A percentile compares a stretch with the other conserved stretches of the same genome.
phyloP scores from a whole-genome alignment of 2,329 filamentous ascomycete genomes.

The Aspergillus eucalypticola region DNA sequence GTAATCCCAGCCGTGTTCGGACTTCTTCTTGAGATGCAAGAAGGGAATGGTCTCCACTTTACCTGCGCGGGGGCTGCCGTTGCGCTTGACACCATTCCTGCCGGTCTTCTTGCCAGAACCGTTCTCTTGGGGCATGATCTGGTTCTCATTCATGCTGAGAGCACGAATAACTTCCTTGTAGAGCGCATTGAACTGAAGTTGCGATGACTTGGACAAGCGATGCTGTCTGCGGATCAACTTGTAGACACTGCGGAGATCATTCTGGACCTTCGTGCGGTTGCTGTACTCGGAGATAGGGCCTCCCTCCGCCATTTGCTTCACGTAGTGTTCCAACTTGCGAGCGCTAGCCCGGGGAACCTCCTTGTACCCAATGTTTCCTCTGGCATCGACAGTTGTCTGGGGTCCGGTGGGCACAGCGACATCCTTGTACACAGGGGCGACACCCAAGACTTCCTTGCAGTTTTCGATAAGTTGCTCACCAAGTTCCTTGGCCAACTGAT shows the following conservation, averaged over 20 bases:
- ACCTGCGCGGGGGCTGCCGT: slow-evolving; percentile 66
- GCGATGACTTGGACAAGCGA: slow-evolving; percentile 93
- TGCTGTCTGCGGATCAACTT: slow-evolving; percentile 98
- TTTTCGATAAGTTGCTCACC: slow-evolving; percentile 94
- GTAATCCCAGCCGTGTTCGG: slow-evolving; percentile 96
- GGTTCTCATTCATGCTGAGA: slow-evolving; percentile 94
- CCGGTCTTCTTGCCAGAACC: slow-evolving; percentile 60
- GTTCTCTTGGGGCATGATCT: slow-evolving; percentile 88
- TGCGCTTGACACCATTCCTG: slow-evolving; percentile 51
- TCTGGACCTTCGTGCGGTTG: slow-evolving; percentile 96
- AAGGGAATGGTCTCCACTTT: slow-evolving; percentile 98
- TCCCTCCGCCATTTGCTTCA: slow-evolving; percentile 96
- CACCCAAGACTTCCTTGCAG: slow-evolving; percentile 85
- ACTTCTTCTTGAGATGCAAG: slow-evolving; percentile 95
- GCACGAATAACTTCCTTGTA: slow-evolving; percentile 95
- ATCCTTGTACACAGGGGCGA: slow-evolving; percentile 91
- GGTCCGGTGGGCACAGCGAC: slow-evolving; percentile 89
- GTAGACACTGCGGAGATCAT: slow-evolving; percentile 91
- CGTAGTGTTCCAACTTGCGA: slow-evolving; percentile 96
- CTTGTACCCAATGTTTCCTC: slow-evolving; percentile 88
- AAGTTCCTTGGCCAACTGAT: slow-evolving; percentile 94
- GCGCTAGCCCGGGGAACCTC: slow-evolving; percentile 85
- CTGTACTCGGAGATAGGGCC: slow-evolving; percentile 99
- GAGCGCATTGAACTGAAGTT: slow-evolving; percentile 92
- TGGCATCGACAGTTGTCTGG: slow-evolving; percentile 85